Conservation (phyloP, 805 yeast species). For the Ogataea siamensis region DNA sequence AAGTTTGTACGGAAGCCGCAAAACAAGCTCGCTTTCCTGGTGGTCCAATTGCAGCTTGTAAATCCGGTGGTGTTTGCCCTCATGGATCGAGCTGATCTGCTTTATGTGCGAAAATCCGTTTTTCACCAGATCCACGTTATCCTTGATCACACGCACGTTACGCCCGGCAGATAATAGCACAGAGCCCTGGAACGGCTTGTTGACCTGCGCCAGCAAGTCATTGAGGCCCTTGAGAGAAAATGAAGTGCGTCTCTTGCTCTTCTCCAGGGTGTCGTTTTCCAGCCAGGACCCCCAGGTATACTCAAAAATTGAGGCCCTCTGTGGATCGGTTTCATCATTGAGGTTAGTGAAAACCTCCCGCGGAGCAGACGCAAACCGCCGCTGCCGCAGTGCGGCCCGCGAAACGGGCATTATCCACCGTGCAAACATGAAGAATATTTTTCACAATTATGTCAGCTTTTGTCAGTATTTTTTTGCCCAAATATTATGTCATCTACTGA, state of each 20-base stretch:
- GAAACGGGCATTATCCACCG: conserved; percentile 8
- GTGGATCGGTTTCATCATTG: conserved; percentile 61
- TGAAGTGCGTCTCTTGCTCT: conserved; percentile 70
- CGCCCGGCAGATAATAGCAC: conserved; percentile 31
- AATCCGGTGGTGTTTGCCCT: conserved; percentile 90
- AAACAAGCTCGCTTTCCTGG: conserved; percentile 45
- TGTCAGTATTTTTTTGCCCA: not conserved
- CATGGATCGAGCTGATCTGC: conserved; percentile 81
- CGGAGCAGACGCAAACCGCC: conserved; percentile 16
- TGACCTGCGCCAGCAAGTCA: conserved; percentile 41
- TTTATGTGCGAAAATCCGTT: conserved; percentile 41
- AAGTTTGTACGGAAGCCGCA: conserved; percentile 83
- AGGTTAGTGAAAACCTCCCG: conserved; percentile 51
- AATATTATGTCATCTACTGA: no score
- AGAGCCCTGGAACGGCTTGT: conserved; percentile 4
- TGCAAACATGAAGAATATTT: conserved; percentile 6
- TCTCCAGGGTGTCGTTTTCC: conserved; percentile 70
- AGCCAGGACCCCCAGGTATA: conserved; percentile 97
- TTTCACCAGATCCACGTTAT: conserved; percentile 23
- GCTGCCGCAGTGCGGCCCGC: conserved; percentile 6
- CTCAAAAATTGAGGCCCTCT: conserved; percentile 71
- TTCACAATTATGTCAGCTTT: conserved; percentile 12
- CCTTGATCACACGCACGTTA: conserved; percentile 22
- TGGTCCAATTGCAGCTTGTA: conserved; percentile 64
- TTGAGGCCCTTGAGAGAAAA: conserved; percentile 80